Base-by-base conservation (phyloP, 2,329 filamentous ascomycete genomes). In the Lecanicillium sp. region DNA sequence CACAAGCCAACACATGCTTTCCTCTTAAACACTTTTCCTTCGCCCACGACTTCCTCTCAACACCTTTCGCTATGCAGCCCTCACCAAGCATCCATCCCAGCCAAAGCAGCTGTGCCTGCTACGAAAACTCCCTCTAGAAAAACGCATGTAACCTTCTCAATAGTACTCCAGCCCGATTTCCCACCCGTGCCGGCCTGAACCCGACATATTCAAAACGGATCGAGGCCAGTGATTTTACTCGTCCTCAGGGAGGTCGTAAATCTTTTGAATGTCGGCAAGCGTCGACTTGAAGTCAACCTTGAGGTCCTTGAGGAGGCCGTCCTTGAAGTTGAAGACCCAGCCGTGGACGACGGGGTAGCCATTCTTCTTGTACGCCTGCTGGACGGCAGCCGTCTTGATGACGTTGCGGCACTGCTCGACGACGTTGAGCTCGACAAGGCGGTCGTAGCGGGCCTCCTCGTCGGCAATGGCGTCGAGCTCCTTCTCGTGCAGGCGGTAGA, bases 401-500 rank as follows among this genome's bases (percentile, higher is more conserved):
- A 95, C 69, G 50, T 83, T 82, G 56, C 84, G 77, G 56, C 88
- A 78, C 56, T 88, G 83, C 61, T 84, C 77, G 29, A 80, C 60
- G 35, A 95, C 87, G 56, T 94, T 94, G 55, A 92, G 72, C 69
- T 94, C 86, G 36, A 87, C 84, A 41, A 96, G 68, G 45, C 81
- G 81, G 48, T 82, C 62, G 49, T 81, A 80, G 46, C 80, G 77
- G 36, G 73, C 70, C 7, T 69, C 53, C 62, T 73, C 67, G 64
- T 81, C 65, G 55, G 61, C 9, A 59, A 84, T 69, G 57, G 71
- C 52, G 60, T 84, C 80, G 15, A 87, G 72, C 67, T 87, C 81
- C 38, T 63, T 61, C 66, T 85, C 80, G 59, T 86, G 74, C 49
- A 85, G 67, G 10, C 81, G 70, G 62, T 86, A 85, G 42, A 86